Evolutionary conservation across 192 early-diverging fungal species (phyloP).

Genomic region (Podila clonocystis): DNA sequence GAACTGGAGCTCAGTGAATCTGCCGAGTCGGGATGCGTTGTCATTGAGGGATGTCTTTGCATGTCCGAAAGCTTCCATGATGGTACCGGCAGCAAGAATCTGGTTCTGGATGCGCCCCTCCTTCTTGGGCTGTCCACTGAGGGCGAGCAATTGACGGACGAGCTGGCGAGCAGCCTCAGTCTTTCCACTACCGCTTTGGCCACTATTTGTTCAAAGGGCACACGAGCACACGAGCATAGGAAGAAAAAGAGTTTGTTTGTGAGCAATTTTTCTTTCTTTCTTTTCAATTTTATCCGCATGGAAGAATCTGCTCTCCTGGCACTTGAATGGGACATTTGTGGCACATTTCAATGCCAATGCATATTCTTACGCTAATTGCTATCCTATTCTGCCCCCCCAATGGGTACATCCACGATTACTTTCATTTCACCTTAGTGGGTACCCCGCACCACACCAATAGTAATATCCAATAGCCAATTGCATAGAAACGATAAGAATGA

Average conservation of each 20-base stretch:
- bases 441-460: too few relatives aligned
- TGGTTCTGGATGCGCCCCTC: constrained; percentile 75
- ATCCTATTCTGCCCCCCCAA: too few relatives aligned
- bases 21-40: constrained; percentile 87
- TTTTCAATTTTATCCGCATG: background rate
- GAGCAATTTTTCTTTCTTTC: constrained; percentile 12
- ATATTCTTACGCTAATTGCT: too few relatives aligned
- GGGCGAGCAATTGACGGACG: constrained; percentile 72
- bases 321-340: too few relatives aligned
- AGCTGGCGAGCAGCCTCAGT: constrained; percentile 76
- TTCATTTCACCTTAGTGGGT: too few relatives aligned
- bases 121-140: constrained; percentile 75
- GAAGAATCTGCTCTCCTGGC: background rate
- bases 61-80: constrained; percentile 91
- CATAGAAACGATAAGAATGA: too few relatives aligned
- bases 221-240: background rate
- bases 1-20: constrained; percentile 91
- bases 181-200: constrained; percentile 91
- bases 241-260: background rate
- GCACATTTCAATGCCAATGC: too few relatives aligned
- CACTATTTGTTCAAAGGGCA: constrained; percentile 57
- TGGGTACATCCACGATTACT: too few relatives aligned
- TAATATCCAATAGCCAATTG: too few relatives aligned
- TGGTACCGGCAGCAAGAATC: constrained; percentile 72
- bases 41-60: constrained; percentile 78